Evolutionary conservation across 345 rosid species (phyloP), one percentile per base, ranked within the genome.

Genomic region (Camelina sativa): DNA sequence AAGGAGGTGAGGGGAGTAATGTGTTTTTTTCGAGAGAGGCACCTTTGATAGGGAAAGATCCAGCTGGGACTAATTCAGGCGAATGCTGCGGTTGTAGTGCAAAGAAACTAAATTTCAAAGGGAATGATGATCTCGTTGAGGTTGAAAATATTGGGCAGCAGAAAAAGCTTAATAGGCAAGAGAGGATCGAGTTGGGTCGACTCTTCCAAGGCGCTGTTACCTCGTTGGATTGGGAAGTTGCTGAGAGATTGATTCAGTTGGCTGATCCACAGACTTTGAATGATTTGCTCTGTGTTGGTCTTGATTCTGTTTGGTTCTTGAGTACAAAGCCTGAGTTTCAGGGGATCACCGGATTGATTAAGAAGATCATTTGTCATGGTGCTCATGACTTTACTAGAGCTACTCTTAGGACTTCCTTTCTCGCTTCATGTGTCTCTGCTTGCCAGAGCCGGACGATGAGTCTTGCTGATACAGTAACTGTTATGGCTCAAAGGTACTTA

Each of bases 371-470:
- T 62, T 75, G 79, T 20, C 85, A 82, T 72, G 98, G 98, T 78
- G 96, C 97, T 80, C 85, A 88, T 81, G 97, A 93, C 80, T 93
- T 89, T 72, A 89, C 97, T 1, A 86, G 98, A 89, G 97, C 97
- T 66, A 87, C 96, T 61, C 91, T 91, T 50, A 85, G 98, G 80
- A 89, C 98, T 76, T 93, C 97, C 0, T 93, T 93, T 86, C 86
- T 93, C n/a, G 98, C 98, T 65, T 87, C 98, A 7, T 93, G 97
- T 65, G 97, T 93, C 80, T 93, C 97, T 28, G 97, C 98, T 28
- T 93, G 97, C 82, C 97, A 88, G 82, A 88, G 96, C 80, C 84
- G 87, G 73, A 88, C 91, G 1, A 86, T 91, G 97, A 88, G 94
- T 76, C 91, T 93, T 48, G 89, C 88, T 40, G 98, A 93, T 80